Evolutionary conservation across 345 rosid species (phyloP).

Genomic region (Syzygium jambos): DNA sequence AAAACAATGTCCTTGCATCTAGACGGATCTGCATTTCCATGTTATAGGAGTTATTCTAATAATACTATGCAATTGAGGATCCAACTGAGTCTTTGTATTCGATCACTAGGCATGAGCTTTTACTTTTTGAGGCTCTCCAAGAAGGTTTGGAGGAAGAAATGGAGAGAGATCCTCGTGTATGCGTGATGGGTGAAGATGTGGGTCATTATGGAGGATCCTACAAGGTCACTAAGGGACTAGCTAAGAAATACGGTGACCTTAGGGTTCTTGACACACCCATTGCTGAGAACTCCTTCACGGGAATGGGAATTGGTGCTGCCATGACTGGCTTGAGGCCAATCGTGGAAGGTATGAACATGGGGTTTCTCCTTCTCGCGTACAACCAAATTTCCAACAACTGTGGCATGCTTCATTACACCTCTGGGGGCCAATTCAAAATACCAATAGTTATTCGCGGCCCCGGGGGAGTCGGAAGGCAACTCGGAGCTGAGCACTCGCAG

Average conservation of each 20-base stretch:
- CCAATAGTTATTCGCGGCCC: conserved; percentile 97
- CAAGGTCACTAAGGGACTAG: conserved; percentile 81
- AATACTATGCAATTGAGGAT: background rate
- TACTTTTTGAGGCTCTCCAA: conserved; percentile 85
- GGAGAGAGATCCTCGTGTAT: conserved; percentile 81
- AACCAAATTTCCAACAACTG: conserved; percentile 98
- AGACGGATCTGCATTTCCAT: background rate
- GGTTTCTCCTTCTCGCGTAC: conserved; percentile 93
- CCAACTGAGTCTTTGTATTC: background rate
- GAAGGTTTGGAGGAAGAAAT: conserved; percentile 98
- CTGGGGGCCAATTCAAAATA: conserved; percentile 92
- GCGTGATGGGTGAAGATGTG: conserved; percentile 97
- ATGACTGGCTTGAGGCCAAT: conserved; percentile 91
- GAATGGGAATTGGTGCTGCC: conserved; percentile 97
- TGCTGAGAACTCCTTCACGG: conserved; percentile 92
- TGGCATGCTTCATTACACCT: conserved; percentile 98
- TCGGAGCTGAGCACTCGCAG: conserved; percentile 96
- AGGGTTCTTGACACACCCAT: conserved; percentile 96
- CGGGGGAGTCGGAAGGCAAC: conserved; percentile 96
- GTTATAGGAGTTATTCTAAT: background rate
- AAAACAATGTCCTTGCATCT: background rate
- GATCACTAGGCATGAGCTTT: conserved; percentile 58
- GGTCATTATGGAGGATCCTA: conserved; percentile 98
- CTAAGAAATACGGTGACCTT: conserved; percentile 72
- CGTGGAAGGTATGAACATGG: conserved; percentile 97